Percentiles rank a stretch among this genome's conserved stretches.
Evolutionary conservation across 2,329 filamentous ascomycete genomes (phyloP).

Genomic region (Aspergillus felis): DNA sequence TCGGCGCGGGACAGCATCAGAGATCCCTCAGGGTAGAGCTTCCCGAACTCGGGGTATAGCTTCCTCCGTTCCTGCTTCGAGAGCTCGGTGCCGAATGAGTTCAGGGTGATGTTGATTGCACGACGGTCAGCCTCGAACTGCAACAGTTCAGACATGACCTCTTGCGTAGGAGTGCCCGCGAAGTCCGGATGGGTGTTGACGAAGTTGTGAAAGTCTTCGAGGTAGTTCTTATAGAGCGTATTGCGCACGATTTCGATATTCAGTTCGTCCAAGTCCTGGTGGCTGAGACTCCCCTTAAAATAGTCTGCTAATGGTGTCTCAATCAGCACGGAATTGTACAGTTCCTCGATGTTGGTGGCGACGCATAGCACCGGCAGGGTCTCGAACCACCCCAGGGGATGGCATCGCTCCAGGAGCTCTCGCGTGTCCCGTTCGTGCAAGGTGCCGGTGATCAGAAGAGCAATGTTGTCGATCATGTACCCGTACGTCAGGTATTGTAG

Average conservation of each 20-base stretch:
- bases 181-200: slow-evolving; percentile 87
- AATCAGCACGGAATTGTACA: slow-evolving; percentile 96
- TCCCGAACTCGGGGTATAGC: slow-evolving; percentile 88
- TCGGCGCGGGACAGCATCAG: slow-evolving; percentile 93
- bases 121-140: slow-evolving; percentile 95
- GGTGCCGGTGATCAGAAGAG: slow-evolving; percentile 94
- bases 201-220: slow-evolving; percentile 95
- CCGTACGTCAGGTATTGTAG: slow-evolving; percentile 98
- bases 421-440: slow-evolving; percentile 95
- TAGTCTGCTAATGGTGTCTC: slow-evolving; percentile 94
- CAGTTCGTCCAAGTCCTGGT: slow-evolving; percentile 95
- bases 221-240: slow-evolving; percentile 98
- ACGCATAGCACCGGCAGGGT: slow-evolving; percentile 98
- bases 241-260: slow-evolving; percentile 99
- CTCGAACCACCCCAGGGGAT: slow-evolving; percentile 97
- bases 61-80: slow-evolving; percentile 92
- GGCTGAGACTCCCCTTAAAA: slow-evolving; percentile 94
- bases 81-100: slow-evolving; percentile 96
- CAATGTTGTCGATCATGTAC: slow-evolving; percentile 99
- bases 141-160: slow-evolving; percentile 92
- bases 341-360: slow-evolving; percentile 95
- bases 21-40: slow-evolving; percentile 88
- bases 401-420: slow-evolving; percentile 91
- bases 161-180: slow-evolving; percentile 79
- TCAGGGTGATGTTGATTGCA: slow-evolving; percentile 98